Evolutionary conservation across 2,329 filamentous ascomycete species (phyloP).

Genomic region (Botrytis byssoidea): DNA sequence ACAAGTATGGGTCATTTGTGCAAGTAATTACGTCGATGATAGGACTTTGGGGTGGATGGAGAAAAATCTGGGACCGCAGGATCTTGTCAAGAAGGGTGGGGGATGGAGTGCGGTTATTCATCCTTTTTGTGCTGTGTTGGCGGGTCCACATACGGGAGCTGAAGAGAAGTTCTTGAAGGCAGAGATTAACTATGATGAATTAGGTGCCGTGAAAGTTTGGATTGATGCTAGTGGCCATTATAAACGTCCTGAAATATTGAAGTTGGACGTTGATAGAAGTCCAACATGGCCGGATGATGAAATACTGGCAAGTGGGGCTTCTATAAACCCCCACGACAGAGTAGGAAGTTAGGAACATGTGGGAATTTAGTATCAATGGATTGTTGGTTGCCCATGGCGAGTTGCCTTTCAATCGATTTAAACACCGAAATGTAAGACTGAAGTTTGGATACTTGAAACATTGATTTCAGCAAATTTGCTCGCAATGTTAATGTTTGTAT

Average conservation of each 20-base stretch:
- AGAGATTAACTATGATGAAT: neutral
- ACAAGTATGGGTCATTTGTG: conserved; percentile 46
- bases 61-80: conserved; percentile 3
- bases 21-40: conserved; percentile 45
- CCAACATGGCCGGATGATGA: neutral
- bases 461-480: neutral
- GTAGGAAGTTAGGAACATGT: neutral
- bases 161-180: conserved; percentile 13
- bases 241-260: conserved; percentile 15
- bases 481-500: neutral
- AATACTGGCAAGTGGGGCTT: neutral
- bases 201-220: conserved; percentile 5
- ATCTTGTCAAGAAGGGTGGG: conserved; percentile 4
- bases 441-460: neutral
- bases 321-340: neutral
- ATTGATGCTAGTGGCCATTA: conserved; percentile 21
- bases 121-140: conserved; percentile 11
- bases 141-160: conserved; percentile 6
- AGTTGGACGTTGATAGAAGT: neutral
- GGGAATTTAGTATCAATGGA: neutral
- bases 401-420: neutral
- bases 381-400: neutral
- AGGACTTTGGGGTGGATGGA: conserved; percentile 40
- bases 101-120: conserved; percentile 6
- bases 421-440: neutral